phyloP scores from a whole-genome alignment of 2,329 filamentous ascomycete genomes.

The Westerdykella ornata region DNA sequence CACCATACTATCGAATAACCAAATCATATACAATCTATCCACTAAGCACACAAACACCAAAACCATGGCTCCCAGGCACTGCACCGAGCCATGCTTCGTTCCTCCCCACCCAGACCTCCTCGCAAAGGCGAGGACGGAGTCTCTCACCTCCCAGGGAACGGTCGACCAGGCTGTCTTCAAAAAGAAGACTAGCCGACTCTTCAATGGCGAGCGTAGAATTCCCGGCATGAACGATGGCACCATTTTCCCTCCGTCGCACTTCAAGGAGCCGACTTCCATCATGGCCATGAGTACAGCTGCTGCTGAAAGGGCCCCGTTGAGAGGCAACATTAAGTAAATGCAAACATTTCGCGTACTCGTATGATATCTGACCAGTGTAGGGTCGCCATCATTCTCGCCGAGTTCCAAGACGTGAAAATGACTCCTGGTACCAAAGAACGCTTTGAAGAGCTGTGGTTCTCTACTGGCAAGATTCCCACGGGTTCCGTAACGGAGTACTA shows the following conservation, averaged over 20 bases:
- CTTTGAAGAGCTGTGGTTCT: slow-evolving; percentile 20
- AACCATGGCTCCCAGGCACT: slow-evolving; percentile 9
- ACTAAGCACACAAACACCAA: not conserved
- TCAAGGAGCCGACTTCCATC: slow-evolving; percentile 8
- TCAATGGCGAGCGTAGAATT: slow-evolving; percentile 3
- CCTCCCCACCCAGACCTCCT: slow-evolving; percentile 16
- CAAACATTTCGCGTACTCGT: not conserved
- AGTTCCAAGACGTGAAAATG: slow-evolving; percentile 19
- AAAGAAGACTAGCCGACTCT: not conserved
- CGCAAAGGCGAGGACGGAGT: slow-evolving; percentile 4
- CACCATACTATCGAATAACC: not conserved
- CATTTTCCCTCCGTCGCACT: slow-evolving; percentile 17
- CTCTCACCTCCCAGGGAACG: slow-evolving; percentile 4
- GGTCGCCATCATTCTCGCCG: slow-evolving; percentile 16
- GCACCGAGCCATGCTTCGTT: slow-evolving; percentile 14
- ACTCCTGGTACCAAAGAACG: slow-evolving; percentile 9
- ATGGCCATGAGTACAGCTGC: slow-evolving; percentile 14
- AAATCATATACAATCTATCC: not conserved
- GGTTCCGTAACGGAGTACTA: slow-evolving; percentile 22
- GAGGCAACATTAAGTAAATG: slow-evolving; percentile 13
- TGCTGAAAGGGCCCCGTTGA: slow-evolving; percentile 13
- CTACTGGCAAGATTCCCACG: slow-evolving; percentile 14
- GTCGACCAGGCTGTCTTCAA: not conserved
- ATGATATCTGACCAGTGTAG: slow-evolving; percentile 5
- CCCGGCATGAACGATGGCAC: slow-evolving; percentile 19